These are phyloP conservation scores for Yarrowia divulgata DNA, from an alignment of 805 yeast species.

Conservation along the genomic window DNA sequence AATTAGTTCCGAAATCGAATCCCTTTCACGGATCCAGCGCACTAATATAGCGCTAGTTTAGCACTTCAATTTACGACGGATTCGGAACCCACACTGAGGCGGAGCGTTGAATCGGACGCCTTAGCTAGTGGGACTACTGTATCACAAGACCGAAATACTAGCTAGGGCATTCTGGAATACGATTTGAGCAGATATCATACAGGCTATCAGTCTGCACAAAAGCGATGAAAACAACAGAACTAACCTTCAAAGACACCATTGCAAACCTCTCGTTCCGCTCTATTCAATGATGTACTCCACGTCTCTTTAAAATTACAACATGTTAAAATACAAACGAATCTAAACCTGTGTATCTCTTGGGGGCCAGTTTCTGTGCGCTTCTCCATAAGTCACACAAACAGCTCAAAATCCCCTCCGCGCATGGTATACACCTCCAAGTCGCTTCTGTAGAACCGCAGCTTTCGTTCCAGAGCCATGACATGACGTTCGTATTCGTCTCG, in stretches of 20 bases:
- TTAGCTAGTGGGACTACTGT: too few species aligned
- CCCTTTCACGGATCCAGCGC: background rate
- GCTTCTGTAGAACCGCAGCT: slow-evolving; percentile 25
- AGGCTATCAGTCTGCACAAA: background rate
- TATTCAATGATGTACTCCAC: too few species aligned
- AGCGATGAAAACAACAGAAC: too few species aligned
- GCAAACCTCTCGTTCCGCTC: background rate
- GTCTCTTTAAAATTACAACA: background rate
- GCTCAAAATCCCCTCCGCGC: slow-evolving; percentile 3
- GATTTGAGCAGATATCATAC: background rate
- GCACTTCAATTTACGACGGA: background rate
- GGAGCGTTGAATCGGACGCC: too few species aligned
- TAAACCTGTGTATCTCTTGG: slow-evolving; percentile 7
- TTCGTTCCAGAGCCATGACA: background rate
- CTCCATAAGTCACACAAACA: background rate
- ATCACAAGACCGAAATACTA: too few species aligned
- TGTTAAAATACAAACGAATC: background rate
- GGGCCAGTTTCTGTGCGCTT: too few species aligned
- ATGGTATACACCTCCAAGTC: slow-evolving; percentile 5
- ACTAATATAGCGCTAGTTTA: background rate
- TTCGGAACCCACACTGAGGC: too few species aligned
- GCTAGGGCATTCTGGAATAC: too few species aligned
- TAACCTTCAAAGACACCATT: too few species aligned
- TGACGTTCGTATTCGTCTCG: slow-evolving; percentile 5
- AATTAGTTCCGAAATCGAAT: background rate